A percentile compares a stretch with the other conserved stretches of the same genome.
Conservation (phyloP, 2,329 filamentous ascomycete genomes). For the Diaporthe destruens region DNA sequence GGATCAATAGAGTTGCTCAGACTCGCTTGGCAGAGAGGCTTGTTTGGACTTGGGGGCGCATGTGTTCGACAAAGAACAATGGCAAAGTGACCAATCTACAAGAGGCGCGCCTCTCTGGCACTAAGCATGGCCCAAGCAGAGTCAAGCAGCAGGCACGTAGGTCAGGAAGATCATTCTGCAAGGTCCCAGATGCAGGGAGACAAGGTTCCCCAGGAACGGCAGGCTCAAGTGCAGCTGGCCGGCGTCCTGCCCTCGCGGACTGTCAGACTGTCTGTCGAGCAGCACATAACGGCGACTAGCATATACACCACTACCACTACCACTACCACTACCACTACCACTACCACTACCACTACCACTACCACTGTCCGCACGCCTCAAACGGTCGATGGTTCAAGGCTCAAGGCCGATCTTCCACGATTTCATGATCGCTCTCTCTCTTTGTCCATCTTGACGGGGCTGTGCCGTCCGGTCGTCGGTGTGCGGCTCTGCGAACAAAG, state of each 20-base stretch:
- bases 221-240: conserved; percentile 20
- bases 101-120: conserved; percentile 14
- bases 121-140: conserved; percentile 7
- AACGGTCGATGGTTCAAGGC: conserved; percentile 6
- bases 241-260: conserved; percentile 19
- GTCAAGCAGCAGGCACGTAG: conserved; percentile 7
- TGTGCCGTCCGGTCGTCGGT: neutral
- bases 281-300: conserved; percentile 36
- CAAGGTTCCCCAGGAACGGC: conserved; percentile 35
- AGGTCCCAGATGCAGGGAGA: conserved; percentile 36
- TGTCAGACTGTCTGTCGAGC: conserved; percentile 29
- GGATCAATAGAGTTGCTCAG: neutral
- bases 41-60: neutral
- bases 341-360: neutral
- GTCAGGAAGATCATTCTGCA: conserved; percentile 30
- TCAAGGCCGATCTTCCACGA: neutral
- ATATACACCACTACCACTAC: conserved; percentile 19
- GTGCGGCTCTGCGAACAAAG: conserved; percentile 23
- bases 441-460: conserved; percentile 20
- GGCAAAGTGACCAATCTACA: conserved; percentile 18
- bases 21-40: conserved; percentile 17
- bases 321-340: conserved; percentile 10
- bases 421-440: neutral
- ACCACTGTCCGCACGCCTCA: conserved; percentile 24
- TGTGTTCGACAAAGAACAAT: conserved; percentile 1